Percentiles rank a stretch among this genome's conserved stretches.
Evolutionary conservation across 345 rosid species (phyloP).

Genomic region (Eucalyptus pauciflora): DNA sequence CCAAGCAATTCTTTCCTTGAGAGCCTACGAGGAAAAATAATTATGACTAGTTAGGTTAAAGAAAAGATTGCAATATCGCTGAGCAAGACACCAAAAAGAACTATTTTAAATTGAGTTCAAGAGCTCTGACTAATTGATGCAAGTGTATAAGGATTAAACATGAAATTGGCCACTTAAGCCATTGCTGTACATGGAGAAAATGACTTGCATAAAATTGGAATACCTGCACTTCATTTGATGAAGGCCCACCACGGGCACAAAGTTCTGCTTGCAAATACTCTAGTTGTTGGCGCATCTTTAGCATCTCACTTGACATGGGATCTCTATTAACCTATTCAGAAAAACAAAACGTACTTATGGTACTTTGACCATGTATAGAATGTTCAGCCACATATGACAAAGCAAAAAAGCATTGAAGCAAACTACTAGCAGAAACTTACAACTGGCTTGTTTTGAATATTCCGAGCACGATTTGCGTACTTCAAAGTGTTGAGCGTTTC

Average conservation of each 20-base stretch:
- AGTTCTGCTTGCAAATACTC: constrained; percentile 97
- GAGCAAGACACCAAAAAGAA: background rate
- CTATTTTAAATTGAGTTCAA: background rate
- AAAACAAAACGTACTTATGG: background rate
- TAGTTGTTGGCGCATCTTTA: constrained; percentile 93
- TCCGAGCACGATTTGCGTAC: constrained; percentile 99
- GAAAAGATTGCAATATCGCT: background rate
- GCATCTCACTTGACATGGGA: constrained; percentile 94
- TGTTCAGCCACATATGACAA: background rate
- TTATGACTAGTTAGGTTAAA: background rate
- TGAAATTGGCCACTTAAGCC: background rate
- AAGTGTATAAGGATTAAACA: background rate
- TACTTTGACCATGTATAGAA: background rate
- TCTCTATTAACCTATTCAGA: constrained; percentile 73
- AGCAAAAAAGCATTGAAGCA: background rate
- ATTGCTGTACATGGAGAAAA: background rate
- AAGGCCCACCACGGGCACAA: constrained; percentile 68
- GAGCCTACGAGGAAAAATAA: constrained; percentile 28
- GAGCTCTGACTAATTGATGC: background rate
- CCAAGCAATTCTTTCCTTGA: constrained; percentile 85
- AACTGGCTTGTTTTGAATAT: constrained; percentile 93
- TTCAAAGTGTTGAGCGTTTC: constrained; percentile 94
- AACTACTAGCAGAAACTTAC: constrained; percentile 37
- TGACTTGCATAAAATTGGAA: background rate
- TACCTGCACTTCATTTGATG: constrained; percentile 86